Percentiles rank a stretch among this genome's conserved stretches.
These are phyloP conservation scores for Agaricus blazei DNA, from an alignment of 768 basidiomycete genomes.

Conservation along the genomic window DNA sequence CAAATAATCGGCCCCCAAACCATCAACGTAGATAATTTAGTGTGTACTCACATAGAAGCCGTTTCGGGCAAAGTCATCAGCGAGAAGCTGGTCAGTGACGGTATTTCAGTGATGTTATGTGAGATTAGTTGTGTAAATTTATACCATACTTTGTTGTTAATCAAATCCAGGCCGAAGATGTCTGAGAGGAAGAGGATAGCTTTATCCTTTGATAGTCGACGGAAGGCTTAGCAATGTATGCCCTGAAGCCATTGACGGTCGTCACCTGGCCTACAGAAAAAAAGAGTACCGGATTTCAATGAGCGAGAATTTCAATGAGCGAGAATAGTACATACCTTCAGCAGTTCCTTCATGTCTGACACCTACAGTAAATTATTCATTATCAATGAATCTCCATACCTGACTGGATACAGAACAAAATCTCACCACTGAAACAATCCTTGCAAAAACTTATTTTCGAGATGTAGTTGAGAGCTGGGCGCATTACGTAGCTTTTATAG, in stretches of 20 bases:
- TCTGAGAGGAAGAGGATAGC: conserved; percentile 51
- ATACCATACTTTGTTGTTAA: conserved; percentile 32
- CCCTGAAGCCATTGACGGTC: conserved; percentile 39
- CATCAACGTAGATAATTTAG: no score
- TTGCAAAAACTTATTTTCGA: conserved; percentile 33
- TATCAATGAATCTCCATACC: no score
- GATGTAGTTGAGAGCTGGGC: no score
- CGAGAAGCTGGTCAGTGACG: conserved; percentile 25
- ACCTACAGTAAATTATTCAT: conserved; percentile 24
- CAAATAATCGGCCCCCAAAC: no score
- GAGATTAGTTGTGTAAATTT: no score
- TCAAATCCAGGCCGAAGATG: conserved; percentile 43
- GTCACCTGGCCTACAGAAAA: conserved; percentile 38
- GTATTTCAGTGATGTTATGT: background rate
- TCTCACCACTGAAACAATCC: conserved; percentile 48
- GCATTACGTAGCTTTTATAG: no score
- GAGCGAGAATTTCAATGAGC: background rate
- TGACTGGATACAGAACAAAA: background rate
- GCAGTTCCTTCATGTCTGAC: conserved; percentile 46
- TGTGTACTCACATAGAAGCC: conserved; percentile 33
- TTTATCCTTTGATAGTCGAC: conserved; percentile 48
- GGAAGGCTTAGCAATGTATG: conserved; percentile 51
- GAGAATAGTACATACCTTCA: conserved; percentile 26
- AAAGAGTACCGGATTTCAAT: background rate
- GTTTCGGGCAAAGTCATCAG: conserved; percentile 39